Evolutionary conservation across 2,329 filamentous ascomycete species (phyloP).

Genomic region (Calonectria pseudoreteaudii): DNA sequence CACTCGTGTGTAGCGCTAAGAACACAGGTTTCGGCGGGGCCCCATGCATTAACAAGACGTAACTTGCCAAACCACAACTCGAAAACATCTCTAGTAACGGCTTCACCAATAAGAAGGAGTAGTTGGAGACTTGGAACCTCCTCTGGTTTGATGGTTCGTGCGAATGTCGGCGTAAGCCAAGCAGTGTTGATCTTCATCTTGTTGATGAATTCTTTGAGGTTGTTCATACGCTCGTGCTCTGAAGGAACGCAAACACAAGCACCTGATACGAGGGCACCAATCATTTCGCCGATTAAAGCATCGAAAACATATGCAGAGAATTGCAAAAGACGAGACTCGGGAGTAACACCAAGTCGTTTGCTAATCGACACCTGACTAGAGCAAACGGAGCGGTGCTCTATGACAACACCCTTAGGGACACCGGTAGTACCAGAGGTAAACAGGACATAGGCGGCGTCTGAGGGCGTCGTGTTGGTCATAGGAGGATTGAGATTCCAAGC

Average conservation of each 20-base stretch:
- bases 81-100: conserved; percentile 21
- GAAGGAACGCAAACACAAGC: conserved; percentile 12
- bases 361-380: conserved; percentile 5
- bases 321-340: not conserved
- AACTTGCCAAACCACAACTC: conserved; percentile 12
- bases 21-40: conserved; percentile 23
- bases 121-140: conserved; percentile 8
- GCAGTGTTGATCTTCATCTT: not conserved
- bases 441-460: conserved; percentile 3
- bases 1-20: conserved; percentile 21
- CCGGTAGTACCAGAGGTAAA: conserved; percentile 24
- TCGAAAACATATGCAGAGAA: conserved; percentile 15
- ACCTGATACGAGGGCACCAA: not conserved
- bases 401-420: conserved; percentile 37
- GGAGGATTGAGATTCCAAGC: not conserved
- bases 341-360: conserved; percentile 1
- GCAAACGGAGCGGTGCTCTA: conserved; percentile 17
- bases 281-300: conserved; percentile 1
- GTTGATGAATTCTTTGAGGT: conserved; percentile 1
- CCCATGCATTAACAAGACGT: conserved; percentile 26
- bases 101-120: conserved; percentile 20
- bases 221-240: conserved; percentile 4
- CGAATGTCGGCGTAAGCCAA: not conserved
- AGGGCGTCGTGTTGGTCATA: not conserved
- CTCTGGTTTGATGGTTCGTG: not conserved